Evolutionary conservation across 805 yeast species (phyloP), one percentile per base, ranked within the genome.

Genomic region (Candida peoriensis): DNA sequence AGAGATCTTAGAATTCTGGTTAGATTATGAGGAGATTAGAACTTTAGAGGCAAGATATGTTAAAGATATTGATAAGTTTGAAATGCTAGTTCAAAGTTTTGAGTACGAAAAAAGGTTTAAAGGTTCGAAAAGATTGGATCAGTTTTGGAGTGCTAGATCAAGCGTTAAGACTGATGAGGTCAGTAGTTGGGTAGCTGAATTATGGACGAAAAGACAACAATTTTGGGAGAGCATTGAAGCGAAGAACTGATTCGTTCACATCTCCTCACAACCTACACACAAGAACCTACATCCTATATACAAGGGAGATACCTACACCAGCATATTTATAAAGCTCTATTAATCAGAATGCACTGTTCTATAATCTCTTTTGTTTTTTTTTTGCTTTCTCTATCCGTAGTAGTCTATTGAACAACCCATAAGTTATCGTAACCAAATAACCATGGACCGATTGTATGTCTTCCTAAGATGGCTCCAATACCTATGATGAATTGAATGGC

Each of bases 31-130:
- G 63, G 78, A 81, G 52, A 81, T 85, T 47, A 69, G 86, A 46
- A 75, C 81, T 28, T 57, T 75, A 18, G 97, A 90, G 58, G 96
- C 97, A 10, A 69, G 79, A 36, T 85, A 86, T 47, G 96, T 90
- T 44, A 90, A 90, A 63, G 97, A 90, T 59, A 77, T 93, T 41
- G 97, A 90, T 60, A 90, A 90, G 66, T 83, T 75, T 54, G 97
- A 88, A 61, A 74, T 88, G 74, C 66, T 84, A 44, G 72, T 82
- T 46, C 86, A 85, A 63, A 81, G 89, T 25, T 77, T 77, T 70
- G 85, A 88, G 58, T 90, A 89, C 55, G 96, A 87, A 63, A 79
- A 76, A 47, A 65, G 66, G 44, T 72, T 67, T 47, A 70, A 77
- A 9, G 73, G 77, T 28, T 59, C 58, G 33, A 72, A 72, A 41